Base-by-base conservation (phyloP, 1,284 basidiomycete genomes). In the Cryptococcus sp. region DNA sequence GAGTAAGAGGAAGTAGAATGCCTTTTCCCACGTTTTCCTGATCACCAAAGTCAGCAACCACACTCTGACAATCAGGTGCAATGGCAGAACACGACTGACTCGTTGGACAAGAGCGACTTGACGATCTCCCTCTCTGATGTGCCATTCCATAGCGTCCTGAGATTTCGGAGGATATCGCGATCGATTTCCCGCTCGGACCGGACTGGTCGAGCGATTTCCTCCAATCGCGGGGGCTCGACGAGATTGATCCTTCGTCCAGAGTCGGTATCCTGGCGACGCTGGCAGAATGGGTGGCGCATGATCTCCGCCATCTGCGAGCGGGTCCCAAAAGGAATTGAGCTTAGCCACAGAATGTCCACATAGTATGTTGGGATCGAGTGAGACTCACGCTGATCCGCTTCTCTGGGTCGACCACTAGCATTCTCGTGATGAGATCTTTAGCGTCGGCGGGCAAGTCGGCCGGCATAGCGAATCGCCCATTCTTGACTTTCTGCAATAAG, bases 21-120 rank as follows among this genome's bases (percentile, higher is more conserved):
- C 88, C 76, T 94, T 94, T 74, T 93, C 89, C 89, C 89, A 91
- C 27, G 88, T 91, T 51, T 85, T 84, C 59, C 86, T 84, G 17
- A 23, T 15, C 39, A 22, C 23, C n/a, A n/a, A n/a, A n/a, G n/a
- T n/a, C n/a, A n/a, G n/a, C n/a, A n/a, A n/a, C n/a, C n/a, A n/a
- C n/a, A n/a, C n/a, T n/a, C n/a, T n/a, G n/a, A n/a, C n/a, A n/a
- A n/a, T n/a, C n/a, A n/a, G n/a, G n/a, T n/a, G n/a, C n/a, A n/a
- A n/a, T n/a, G n/a, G n/a, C n/a, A 45, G 17, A 23, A 7, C 39
- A 22, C 23, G 25, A 68, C 79, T 56, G 45, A 81, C 79, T 78
- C 77, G 42, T 72, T 64, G 8, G 72, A 74, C 3, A 83, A 79
- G 50, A 96, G 80, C 59, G 84, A 86, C 53, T 83, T 80, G 50